Evolutionary conservation across 345 rosid genomes (phyloP).

Genomic region (Arabis hirsuta): DNA sequence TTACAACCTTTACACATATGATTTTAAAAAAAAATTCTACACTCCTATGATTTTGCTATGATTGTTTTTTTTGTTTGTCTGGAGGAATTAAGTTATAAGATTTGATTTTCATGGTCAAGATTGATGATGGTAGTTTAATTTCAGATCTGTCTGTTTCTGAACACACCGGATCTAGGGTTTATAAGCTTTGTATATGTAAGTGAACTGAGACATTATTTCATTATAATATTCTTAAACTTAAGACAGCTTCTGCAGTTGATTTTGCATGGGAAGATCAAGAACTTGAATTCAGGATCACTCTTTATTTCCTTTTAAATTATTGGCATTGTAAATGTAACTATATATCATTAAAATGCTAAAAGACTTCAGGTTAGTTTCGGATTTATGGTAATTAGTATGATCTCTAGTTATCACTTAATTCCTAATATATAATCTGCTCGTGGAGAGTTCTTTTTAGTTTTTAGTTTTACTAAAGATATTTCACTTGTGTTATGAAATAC

Average conservation of each 20-base stretch:
- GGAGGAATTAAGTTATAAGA: constrained; percentile 19
- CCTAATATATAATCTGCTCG: constrained; percentile 1
- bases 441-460: not conserved
- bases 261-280: constrained; percentile 31
- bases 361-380: not conserved
- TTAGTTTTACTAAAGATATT: not conserved
- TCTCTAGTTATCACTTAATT: not conserved
- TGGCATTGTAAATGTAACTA: constrained; percentile 15
- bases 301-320: not conserved
- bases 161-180: constrained; percentile 30
- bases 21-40: too few species aligned
- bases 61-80: constrained; percentile 39
- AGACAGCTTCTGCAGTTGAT: constrained; percentile 1
- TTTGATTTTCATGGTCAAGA: constrained; percentile 33
- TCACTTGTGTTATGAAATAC: constrained; percentile 4
- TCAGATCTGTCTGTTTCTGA: constrained; percentile 36
- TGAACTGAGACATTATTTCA: not conserved
- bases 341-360: not conserved
- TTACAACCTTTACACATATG: constrained; percentile 43
- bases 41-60: constrained; percentile 45
- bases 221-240: not conserved
- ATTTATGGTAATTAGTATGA: not conserved
- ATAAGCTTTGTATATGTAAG: not conserved
- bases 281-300: constrained; percentile 10
- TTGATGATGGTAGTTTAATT: constrained; percentile 51